Evolutionary conservation across 129 eudicot species (phyloP), one percentile per base, ranked within the genome.

Genomic region (Flaveria linearis): DNA sequence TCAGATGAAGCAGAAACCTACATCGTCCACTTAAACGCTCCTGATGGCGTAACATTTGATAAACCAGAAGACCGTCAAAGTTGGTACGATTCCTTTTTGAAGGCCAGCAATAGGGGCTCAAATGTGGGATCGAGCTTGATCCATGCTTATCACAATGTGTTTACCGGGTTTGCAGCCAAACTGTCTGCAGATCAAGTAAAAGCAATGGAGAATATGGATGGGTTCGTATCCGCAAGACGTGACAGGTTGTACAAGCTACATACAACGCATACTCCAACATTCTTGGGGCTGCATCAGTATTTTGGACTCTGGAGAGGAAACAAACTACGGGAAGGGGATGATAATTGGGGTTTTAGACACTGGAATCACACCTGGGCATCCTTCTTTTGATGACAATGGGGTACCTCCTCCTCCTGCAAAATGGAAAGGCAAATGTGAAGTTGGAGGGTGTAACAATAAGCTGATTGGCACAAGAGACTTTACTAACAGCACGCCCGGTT

Each of bases 301-400:
- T 23, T 69, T 28, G 87, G 87, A 39, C 2, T 84, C 9, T 84
- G 87, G 87, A 80, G 17, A 52, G 71, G 74, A 73, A n/a, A 71
- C 87, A 56, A 84, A 84, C 75, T 79, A 75, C 0, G 84, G 82
- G 73, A 79, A 67, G 26, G 84, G 83, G 16, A 74, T 75, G 17
- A 80, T 84, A 9, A 84, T 84, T 16, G 87, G 87, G 65, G 76
- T 84, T 71, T 74, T 84, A 28, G 87, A 84, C 61, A 80, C 87
- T 9, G 87, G 87, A n/a, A 76, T 84, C 7, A 52, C 80, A 16
- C 80, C 82, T 0, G 84, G 78, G 0, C 87, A 84, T 60, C 84
- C 81, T 26, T 79, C 84, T 63, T 84, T 84, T 72, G 20, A 68
- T 42, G 87, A 84, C 66, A 18, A 58, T 36, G 87, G 73, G 3